Evolutionary conservation across 2,329 filamentous ascomycete genomes (phyloP), one percentile per base, ranked within the genome.

Genomic region (Talaromyces sp.): DNA sequence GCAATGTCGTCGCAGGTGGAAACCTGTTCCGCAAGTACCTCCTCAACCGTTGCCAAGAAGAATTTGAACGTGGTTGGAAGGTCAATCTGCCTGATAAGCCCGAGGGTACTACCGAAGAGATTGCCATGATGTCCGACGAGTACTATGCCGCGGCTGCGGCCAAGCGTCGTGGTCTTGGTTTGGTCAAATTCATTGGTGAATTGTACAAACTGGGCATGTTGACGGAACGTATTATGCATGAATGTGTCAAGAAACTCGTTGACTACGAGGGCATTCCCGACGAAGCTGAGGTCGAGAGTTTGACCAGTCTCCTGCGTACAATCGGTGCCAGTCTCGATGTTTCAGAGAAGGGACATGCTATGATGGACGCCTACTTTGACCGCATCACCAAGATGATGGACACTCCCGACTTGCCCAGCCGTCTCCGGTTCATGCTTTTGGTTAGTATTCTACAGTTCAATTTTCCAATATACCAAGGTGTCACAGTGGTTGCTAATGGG

Each of bases 181-280:
- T 99, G 24, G 93, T 99, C 65, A 93, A 97, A 78, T 99, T 99
- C 80, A 99, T 99, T 72, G 94, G 94, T 81, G 94, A 99, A 79
- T 86, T 99, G 52, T 99, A 96, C 86, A 99, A 97, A 83, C 87
- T 99, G 63, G 88, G 89, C 74, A 99, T 99, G 94, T 85, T 99
- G 76, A 99, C 94, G 63, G 91, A 97, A 76, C 90, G 93, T 75
- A 99, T 99, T 79, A 99, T 99, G 94, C 93, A 99, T 81, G 91
- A 97, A 78, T 99, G 94, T 84, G 92, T 99, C 29, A 88, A 92
- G 80, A 96, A 96, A 78, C 85, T 99, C 65, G 90, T 99, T 66
- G 93, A 99, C 78, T 97, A 95, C 77, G 89, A 93, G 71, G 92
- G 91, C 63, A 81, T 91, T 63, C 94, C 94, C 51, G 94, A 99